Conservation (phyloP, 768 basidiomycete genomes). For the Polyporus arcularius region DNA sequence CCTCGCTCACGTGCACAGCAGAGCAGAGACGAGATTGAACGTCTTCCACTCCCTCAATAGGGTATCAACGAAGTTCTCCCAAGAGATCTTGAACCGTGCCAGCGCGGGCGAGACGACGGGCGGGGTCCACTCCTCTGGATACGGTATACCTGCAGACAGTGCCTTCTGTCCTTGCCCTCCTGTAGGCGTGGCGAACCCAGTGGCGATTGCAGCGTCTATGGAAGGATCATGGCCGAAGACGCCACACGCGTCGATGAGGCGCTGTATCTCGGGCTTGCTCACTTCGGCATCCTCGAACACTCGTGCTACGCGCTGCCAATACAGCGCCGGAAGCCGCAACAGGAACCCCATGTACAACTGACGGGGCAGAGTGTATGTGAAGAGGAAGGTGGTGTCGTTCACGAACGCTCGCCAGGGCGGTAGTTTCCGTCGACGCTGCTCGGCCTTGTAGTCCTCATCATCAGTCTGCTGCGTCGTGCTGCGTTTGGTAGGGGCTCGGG, state of each 20-base stretch:
- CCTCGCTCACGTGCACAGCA: conserved; percentile 48
- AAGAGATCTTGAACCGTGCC: conserved; percentile 61
- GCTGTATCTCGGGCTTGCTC: conserved; percentile 66
- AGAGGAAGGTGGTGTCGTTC: conserved; percentile 27
- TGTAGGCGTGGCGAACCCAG: conserved; percentile 12
- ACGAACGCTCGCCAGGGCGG: conserved; percentile 18
- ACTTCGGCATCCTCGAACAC: conserved; percentile 80
- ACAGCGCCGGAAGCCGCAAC: conserved; percentile 73
- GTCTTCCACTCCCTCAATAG: conserved; percentile 79
- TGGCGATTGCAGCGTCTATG: conserved; percentile 11
- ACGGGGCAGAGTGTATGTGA: conserved; percentile 41
- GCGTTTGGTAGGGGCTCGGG: background rate
- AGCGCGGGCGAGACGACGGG: conserved; percentile 62
- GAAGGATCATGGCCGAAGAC: conserved; percentile 10
- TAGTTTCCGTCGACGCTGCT: background rate
- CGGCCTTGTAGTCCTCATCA: background rate
- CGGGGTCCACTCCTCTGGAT: conserved; percentile 39
- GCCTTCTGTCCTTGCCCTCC: conserved; percentile 5
- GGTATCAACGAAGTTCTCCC: conserved; percentile 74
- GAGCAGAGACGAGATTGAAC: conserved; percentile 69
- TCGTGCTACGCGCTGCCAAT: conserved; percentile 75
- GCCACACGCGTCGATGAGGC: conserved; percentile 36
- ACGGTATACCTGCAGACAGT: conserved; percentile 25
- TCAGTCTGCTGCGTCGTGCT: background rate
- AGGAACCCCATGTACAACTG: conserved; percentile 49